Evolutionary conservation across 441 rosid genomes (phyloP).

Genomic region (Populus tomentosa): DNA sequence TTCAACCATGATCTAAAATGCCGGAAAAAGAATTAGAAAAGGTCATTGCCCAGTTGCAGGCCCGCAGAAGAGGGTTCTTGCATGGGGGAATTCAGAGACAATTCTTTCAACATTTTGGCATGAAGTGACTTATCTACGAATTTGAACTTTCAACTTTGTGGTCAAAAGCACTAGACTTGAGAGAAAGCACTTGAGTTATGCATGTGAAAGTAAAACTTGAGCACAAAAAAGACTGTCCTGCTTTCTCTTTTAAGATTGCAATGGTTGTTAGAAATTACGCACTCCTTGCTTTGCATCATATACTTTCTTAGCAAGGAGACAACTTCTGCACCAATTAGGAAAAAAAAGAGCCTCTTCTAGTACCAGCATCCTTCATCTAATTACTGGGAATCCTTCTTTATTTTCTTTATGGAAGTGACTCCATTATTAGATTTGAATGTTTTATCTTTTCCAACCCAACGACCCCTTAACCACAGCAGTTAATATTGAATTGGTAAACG

Average conservation of each 20-base stretch:
- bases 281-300: neutral
- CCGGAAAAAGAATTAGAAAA: neutral
- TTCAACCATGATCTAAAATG: neutral
- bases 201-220: neutral
- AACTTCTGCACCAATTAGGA: no score
- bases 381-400: neutral
- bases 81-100: neutral
- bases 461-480: neutral
- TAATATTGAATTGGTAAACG: neutral
- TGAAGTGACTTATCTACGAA: neutral
- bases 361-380: neutral
- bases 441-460: neutral
- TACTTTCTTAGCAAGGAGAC: neutral
- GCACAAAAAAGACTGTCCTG: neutral
- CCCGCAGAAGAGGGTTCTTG: neutral
- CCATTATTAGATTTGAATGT: neutral
- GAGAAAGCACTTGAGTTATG: neutral
- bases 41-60: neutral
- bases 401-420: neutral
- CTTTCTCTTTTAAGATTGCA: neutral
- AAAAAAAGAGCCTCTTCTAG: no score
- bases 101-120: neutral
- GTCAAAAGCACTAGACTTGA: neutral
- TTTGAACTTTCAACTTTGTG: neutral
- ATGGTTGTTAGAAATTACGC: neutral